phyloP scores from a whole-genome alignment of 2,329 filamentous ascomycete species.

The Aspergillus texensis region DNA sequence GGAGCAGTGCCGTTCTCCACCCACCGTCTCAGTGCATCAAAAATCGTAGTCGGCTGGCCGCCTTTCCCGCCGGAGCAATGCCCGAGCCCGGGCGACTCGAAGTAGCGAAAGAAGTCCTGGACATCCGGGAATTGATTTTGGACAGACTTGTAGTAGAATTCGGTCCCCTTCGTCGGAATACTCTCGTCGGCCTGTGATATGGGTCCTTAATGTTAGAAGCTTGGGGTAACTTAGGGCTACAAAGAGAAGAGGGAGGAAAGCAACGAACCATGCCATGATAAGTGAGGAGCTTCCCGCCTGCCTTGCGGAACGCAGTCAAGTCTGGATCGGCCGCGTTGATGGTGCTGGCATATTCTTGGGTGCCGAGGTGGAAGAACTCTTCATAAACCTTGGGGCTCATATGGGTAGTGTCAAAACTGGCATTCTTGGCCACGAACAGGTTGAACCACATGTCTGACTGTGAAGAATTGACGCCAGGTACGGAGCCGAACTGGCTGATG shows the following conservation, averaged over 20 bases:
- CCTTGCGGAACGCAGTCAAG: conserved; percentile 35
- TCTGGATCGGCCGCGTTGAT: conserved; percentile 41
- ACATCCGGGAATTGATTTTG: conserved; percentile 23
- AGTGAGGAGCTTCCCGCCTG: conserved; percentile 45
- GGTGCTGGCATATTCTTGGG: conserved; percentile 33
- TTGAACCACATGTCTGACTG: background rate
- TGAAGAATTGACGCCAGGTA: background rate
- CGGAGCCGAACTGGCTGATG: background rate
- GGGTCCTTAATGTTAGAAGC: background rate
- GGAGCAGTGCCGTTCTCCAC: conserved; percentile 17
- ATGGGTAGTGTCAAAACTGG: background rate
- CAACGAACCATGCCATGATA: conserved; percentile 39
- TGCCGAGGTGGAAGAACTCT: conserved; percentile 20
- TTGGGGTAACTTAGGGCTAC: background rate
- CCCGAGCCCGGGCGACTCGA: conserved; percentile 38
- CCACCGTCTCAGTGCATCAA: conserved; percentile 11
- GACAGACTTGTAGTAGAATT: conserved; percentile 40
- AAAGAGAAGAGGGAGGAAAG: conserved; percentile 10
- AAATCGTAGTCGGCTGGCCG: conserved; percentile 2
- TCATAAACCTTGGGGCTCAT: background rate
- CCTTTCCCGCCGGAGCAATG: conserved; percentile 36
- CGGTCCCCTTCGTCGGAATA: conserved; percentile 36
- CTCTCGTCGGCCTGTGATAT: too few species aligned
- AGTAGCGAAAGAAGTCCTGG: conserved; percentile 38
- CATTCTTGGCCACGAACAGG: background rate